Evolutionary conservation across 2,329 filamentous ascomycete genomes (phyloP).

Genomic region (Penicillium sp.): DNA sequence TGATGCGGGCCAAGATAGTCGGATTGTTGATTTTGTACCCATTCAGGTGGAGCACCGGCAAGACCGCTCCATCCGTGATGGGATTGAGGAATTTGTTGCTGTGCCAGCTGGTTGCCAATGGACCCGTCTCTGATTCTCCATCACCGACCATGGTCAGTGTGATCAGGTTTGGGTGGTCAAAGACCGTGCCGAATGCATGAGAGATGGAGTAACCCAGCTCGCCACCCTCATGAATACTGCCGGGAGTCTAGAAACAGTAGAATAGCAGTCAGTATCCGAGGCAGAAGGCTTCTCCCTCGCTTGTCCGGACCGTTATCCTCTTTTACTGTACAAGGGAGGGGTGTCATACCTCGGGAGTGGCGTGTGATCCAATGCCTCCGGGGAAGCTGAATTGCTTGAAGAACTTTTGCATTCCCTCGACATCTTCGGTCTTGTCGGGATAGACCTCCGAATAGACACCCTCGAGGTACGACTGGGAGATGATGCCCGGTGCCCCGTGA

Average conservation of each 20-base stretch:
- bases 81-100: conserved; percentile 78
- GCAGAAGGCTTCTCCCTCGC: not conserved
- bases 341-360: conserved; percentile 55
- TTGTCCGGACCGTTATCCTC: not conserved
- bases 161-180: conserved; percentile 68
- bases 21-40: conserved; percentile 84
- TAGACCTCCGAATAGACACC: conserved; percentile 74
- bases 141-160: conserved; percentile 73
- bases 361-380: conserved; percentile 70
- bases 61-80: conserved; percentile 68
- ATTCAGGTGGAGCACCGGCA: conserved; percentile 72
- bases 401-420: conserved; percentile 65
- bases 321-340: too few species aligned
- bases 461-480: conserved; percentile 72
- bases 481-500: conserved; percentile 68
- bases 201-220: conserved; percentile 77
- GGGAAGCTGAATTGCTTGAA: conserved; percentile 82
- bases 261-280: too few species aligned
- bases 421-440: conserved; percentile 63
- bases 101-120: conserved; percentile 73
- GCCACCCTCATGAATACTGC: conserved; percentile 70
- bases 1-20: conserved; percentile 65
- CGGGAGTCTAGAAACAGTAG: conserved; percentile 49
- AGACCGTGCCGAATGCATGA: conserved; percentile 71
- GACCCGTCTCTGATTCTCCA: conserved; percentile 75